Evolutionary conservation across 768 basidiomycete species (phyloP).

Genomic region (Pleurotus cornucopiae): DNA sequence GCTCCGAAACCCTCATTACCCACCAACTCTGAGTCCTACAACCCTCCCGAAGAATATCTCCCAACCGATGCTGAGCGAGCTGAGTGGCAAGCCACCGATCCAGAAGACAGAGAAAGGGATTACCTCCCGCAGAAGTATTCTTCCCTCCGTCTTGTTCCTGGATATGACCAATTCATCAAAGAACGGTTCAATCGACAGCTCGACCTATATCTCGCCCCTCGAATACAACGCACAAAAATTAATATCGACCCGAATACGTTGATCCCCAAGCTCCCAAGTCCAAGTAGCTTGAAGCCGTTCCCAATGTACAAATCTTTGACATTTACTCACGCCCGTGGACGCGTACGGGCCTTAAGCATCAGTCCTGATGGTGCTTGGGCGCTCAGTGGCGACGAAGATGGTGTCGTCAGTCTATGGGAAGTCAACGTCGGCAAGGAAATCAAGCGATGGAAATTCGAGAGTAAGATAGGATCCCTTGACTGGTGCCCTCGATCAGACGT

Average conservation of each 20-base stretch:
- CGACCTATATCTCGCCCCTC: conserved; percentile 93
- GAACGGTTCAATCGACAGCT: conserved; percentile 92
- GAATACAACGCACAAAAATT: conserved; percentile 81
- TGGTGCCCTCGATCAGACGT: conserved; percentile 92
- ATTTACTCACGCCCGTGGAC: conserved; percentile 61
- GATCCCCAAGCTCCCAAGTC: conserved; percentile 92
- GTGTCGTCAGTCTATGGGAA: conserved; percentile 88
- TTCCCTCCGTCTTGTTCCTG: conserved; percentile 86
- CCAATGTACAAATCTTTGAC: conserved; percentile 78
- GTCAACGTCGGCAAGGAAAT: conserved; percentile 84
- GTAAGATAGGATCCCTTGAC: conserved; percentile 78
- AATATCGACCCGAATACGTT: conserved; percentile 90
- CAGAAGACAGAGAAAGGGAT: conserved; percentile 86
- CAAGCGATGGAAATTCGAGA: conserved; percentile 78
- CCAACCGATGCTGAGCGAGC: conserved; percentile 78
- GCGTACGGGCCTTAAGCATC: conserved; percentile 70
- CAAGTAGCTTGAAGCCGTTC: conserved; percentile 89
- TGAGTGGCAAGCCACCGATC: conserved; percentile 78
- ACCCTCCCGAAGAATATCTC: conserved; percentile 96
- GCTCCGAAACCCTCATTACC: conserved; percentile 90
- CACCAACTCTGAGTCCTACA: conserved; percentile 95
- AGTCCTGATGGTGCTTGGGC: conserved; percentile 93
- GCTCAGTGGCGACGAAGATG: conserved; percentile 87
- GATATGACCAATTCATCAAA: conserved; percentile 87
- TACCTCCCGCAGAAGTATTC: conserved; percentile 86